Evolutionary conservation across 2,329 filamentous ascomycete genomes (phyloP).

Genomic region (Xylaria sp.): DNA sequence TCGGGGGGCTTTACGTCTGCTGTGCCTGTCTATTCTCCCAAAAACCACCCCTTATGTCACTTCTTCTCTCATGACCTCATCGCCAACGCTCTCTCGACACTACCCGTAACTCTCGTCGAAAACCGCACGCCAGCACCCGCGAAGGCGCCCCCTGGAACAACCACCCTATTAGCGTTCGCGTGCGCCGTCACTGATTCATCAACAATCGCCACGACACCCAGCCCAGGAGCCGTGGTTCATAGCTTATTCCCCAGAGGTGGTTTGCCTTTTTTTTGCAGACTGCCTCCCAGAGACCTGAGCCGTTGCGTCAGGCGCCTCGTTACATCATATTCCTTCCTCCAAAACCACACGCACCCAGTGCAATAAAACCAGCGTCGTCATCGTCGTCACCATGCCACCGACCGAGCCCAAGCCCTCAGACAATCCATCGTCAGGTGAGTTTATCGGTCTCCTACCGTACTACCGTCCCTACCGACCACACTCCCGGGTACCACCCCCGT

Average conservation of each 20-base stretch:
- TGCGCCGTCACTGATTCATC: conserved; percentile 25
- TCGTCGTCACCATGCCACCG: conserved; percentile 42
- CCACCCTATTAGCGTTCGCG: conserved; percentile 11
- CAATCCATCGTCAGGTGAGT: conserved; percentile 40
- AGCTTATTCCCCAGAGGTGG: conserved; percentile 34
- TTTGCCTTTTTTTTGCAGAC: conserved; percentile 37
- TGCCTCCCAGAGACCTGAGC: conserved; percentile 33
- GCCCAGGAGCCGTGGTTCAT: conserved; percentile 19
- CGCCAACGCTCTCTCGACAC: conserved; percentile 30
- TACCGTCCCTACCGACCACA: conserved; percentile 8
- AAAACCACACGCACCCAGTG: conserved; percentile 24
- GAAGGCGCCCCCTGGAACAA: not conserved
- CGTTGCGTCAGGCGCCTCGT: conserved; percentile 35
- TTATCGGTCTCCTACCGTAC: conserved; percentile 11
- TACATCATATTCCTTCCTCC: conserved; percentile 41
- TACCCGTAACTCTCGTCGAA: conserved; percentile 32
- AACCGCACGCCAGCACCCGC: conserved; percentile 12
- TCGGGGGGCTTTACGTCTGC: conserved; percentile 41
- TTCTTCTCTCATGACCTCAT: conserved; percentile 45
- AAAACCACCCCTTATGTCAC: conserved; percentile 44
- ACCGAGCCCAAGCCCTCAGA: conserved; percentile 39
- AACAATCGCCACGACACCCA: conserved; percentile 22
- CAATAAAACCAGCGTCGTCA: conserved; percentile 38
- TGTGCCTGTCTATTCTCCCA: conserved; percentile 40
- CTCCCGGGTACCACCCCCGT: conserved; percentile 4